A percentile compares a stretch with the other conserved stretches of the same genome.
These are phyloP conservation scores for Lipomyces japonicus DNA, from an alignment of 805 yeast species.

Conservation along the genomic window DNA sequence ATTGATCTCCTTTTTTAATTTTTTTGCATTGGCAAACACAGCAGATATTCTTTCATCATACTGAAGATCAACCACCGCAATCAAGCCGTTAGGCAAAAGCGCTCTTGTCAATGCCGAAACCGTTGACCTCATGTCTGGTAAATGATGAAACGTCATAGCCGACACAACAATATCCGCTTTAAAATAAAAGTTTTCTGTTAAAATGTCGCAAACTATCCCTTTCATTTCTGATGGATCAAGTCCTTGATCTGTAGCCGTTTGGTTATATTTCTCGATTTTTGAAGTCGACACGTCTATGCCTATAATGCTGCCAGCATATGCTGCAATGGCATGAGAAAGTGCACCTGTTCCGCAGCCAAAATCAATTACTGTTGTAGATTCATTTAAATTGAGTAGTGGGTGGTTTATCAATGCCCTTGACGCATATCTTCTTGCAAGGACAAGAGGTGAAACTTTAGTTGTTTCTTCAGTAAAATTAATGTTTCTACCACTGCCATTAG, in stretches of 20 bases:
- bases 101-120: background rate
- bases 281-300: constrained; percentile 16
- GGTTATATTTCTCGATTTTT: constrained; percentile 10
- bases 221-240: constrained; percentile 11
- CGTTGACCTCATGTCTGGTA: constrained; percentile 7
- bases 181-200: background rate
- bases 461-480: too few relatives aligned
- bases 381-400: too few relatives aligned
- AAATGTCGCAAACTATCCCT: constrained; percentile 9
- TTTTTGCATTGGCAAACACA: constrained; percentile 3
- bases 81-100: constrained; percentile 10
- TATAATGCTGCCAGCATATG: constrained; percentile 4
- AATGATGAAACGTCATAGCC: constrained; percentile 22
- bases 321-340: constrained; percentile 17
- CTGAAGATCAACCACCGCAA: constrained; percentile 17
- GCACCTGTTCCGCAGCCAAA: constrained; percentile 27
- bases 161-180: constrained; percentile 11
- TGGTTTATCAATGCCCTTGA: too few relatives aligned
- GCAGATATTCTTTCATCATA: constrained; percentile 1
- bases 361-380: constrained; percentile 10
- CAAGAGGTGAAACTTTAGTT: too few relatives aligned
- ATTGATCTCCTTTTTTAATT: background rate
- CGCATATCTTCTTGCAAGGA: background rate
- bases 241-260: constrained; percentile 19
- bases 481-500: too few relatives aligned